phyloP scores from a whole-genome alignment of 176 grass and related monocot species.

The Ensete glaucum region DNA sequence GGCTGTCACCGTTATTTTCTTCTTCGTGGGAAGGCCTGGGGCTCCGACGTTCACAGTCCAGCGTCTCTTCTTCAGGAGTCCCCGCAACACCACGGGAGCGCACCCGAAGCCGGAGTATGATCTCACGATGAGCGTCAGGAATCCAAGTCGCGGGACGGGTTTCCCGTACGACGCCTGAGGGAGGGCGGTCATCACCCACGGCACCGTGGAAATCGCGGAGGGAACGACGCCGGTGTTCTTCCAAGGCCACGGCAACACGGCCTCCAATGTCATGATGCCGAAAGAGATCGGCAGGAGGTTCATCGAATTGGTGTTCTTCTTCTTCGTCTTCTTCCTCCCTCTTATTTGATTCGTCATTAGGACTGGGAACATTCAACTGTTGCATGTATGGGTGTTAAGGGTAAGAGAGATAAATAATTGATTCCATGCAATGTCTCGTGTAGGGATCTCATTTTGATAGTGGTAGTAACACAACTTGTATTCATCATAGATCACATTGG shows the following conservation, averaged over 20 bases:
- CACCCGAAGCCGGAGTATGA: slow-evolving; percentile 32
- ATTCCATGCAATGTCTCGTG: no score
- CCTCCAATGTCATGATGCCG: slow-evolving; percentile 19
- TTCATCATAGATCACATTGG: no score
- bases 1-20: slow-evolving; percentile 8
- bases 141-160: slow-evolving; percentile 41
- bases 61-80: slow-evolving; percentile 32
- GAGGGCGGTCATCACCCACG: slow-evolving; percentile 33
- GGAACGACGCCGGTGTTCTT: slow-evolving; percentile 52
- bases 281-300: slow-evolving; percentile 28
- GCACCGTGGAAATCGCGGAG: slow-evolving; percentile 23
- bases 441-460: no score
- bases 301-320: no score
- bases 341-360: no score
- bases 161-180: slow-evolving; percentile 31
- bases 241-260: slow-evolving; percentile 49
- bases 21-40: slow-evolving; percentile 26
- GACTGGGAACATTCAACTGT: no score
- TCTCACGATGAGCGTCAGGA: slow-evolving; percentile 33
- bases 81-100: slow-evolving; percentile 20
- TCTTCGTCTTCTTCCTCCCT: no score
- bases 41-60: slow-evolving; percentile 27
- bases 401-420: no score
- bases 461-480: no score
- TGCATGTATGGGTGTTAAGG: no score